Evolutionary conservation across 441 rosid genomes (phyloP), one percentile per base, ranked within the genome.

Genomic region (Erysimum cheiri): DNA sequence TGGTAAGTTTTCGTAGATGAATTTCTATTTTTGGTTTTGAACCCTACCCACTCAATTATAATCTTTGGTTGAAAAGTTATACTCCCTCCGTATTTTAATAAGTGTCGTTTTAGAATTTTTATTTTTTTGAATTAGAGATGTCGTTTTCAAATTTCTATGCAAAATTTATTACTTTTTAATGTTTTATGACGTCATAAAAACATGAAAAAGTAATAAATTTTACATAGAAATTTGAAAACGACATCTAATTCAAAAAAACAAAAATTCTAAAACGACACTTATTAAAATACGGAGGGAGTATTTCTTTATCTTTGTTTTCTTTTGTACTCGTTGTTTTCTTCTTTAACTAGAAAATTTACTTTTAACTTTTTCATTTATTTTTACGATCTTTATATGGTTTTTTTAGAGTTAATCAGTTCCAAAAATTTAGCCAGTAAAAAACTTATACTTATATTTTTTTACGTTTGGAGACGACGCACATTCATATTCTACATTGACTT

Each of bases 401-500:
- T 32, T 32, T 32, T 32, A 32, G 6, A 32, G 35, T 32, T 32
- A 31, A 57, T 58, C 46, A 59, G 40, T 9, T 4, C 11, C 0
- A 6, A n/a, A 39, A 32, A 7, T 37, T 4, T 69, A 60, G 19
- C 19, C 24, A 26, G 28, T 28, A 1, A 43, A 15, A 43, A 22
- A 2, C 4, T 35, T 55, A 12, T 24, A 13, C 24, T 24, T n/a
- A 12, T 26, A 17, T 11, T 36, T 17, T 19, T 39, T 17, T 65
- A 52, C 37, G 55, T 50, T 35, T 39, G 28, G 39, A 33, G 53
- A 47, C 41, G 59, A 57, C 35, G n/a, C 6, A 66, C 35, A 40
- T 22, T 66, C 46, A 37, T 72, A 58, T 58, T 41, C 54, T 73
- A 60, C 48, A 43, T 67, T 73, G 72, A 73, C 67, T 58, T 64